A percentile compares a stretch with the other conserved stretches of the same genome.
phyloP scores from a whole-genome alignment of 768 basidiomycete species.

The Clavaria fumosa region DNA sequence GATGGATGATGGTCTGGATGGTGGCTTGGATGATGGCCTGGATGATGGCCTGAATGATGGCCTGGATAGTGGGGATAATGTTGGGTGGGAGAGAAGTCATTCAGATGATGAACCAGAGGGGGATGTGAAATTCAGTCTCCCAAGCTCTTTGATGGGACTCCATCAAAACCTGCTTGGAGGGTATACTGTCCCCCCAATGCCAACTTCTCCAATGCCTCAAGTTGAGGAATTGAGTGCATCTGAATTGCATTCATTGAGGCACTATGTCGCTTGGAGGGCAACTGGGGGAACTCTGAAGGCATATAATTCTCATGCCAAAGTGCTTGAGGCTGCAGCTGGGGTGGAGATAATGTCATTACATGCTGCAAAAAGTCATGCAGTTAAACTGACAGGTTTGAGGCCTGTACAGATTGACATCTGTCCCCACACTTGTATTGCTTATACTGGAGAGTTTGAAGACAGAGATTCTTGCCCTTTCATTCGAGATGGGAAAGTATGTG shows the following conservation, averaged over 20 bases:
- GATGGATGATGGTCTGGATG: no score
- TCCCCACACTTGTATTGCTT: constrained; percentile 15
- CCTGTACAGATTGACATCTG: constrained; percentile 14
- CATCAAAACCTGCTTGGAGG: constrained; percentile 2
- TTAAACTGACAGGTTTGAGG: constrained; percentile 9
- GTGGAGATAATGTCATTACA: constrained; percentile 12
- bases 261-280: constrained; percentile 13
- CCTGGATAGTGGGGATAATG: no score
- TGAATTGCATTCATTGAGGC: constrained; percentile 9
- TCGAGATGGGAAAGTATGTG: constrained; percentile 9
- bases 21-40: no score
- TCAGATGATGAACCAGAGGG: constrained; percentile 3
- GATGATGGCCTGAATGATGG: no score
- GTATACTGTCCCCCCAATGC: background rate
- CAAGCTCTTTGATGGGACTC: background rate
- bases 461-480: constrained; percentile 9
- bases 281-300: constrained; percentile 14
- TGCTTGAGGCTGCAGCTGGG: constrained; percentile 11
- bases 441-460: constrained; percentile 12
- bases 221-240: constrained; percentile 5
- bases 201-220: background rate
- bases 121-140: background rate
- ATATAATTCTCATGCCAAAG: constrained; percentile 11
- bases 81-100: no score
- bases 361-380: constrained; percentile 9